A percentile compares a stretch with the other conserved stretches of the same genome.
Conservation (phyloP, 192 early-diverging fungal genomes). For the Obelidium mucronatum region DNA sequence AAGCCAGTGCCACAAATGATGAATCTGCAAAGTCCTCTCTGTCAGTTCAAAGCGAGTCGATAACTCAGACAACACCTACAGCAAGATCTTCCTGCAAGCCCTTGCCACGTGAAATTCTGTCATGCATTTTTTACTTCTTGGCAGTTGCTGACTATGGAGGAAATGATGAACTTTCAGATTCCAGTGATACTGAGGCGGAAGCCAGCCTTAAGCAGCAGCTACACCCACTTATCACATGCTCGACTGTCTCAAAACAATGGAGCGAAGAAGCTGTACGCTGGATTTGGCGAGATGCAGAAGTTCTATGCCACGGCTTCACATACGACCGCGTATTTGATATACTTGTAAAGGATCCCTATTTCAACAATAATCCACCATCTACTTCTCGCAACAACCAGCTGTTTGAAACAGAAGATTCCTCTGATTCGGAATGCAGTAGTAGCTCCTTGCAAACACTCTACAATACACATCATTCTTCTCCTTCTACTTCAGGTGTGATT, state of each 20-base stretch:
- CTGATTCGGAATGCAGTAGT: too few relatives aligned
- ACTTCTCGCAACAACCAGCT: too few relatives aligned
- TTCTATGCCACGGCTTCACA: slow-evolving; percentile 16
- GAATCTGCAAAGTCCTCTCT: too few relatives aligned
- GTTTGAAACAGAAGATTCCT: too few relatives aligned
- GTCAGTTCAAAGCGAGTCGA: too few relatives aligned
- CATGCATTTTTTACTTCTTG: slow-evolving; percentile 2
- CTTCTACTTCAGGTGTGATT: too few relatives aligned
- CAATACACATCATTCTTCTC: too few relatives aligned
- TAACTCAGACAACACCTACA: too few relatives aligned
- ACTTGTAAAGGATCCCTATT: not conserved
- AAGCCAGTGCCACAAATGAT: too few relatives aligned
- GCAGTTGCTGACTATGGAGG: not conserved
- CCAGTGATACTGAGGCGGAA: not conserved
- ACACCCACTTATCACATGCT: not conserved
- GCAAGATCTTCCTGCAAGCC: too few relatives aligned
- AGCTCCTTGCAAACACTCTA: too few relatives aligned
- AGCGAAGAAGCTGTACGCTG: slow-evolving; percentile 23
- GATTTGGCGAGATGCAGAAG: slow-evolving; percentile 13
- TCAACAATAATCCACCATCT: too few relatives aligned
- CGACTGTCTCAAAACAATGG: slow-evolving; percentile 7
- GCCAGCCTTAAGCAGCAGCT: not conserved
- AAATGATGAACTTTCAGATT: not conserved
- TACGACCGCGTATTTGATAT: slow-evolving; percentile 1
- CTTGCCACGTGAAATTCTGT: slow-evolving; percentile 13